Percentiles rank a stretch among this genome's conserved stretches.
Conservation (phyloP, 2,329 filamentous ascomycete species). For the Botrytis hyacinthi region DNA sequence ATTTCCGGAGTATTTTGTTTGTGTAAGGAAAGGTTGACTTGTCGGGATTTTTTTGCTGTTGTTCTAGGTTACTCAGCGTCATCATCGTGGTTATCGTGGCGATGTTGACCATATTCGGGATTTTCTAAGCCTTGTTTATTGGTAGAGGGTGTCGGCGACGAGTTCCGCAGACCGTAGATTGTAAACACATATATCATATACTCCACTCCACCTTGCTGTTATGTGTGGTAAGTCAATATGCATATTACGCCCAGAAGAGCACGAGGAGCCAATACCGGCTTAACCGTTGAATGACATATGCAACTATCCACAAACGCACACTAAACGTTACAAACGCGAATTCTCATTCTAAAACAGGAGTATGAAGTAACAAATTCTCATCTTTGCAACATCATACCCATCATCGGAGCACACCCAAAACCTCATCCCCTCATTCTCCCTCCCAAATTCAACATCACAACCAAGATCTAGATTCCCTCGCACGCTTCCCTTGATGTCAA, state of each 20-base stretch:
- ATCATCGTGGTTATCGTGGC: not conserved
- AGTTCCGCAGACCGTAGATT: not conserved
- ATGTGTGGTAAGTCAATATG: not conserved
- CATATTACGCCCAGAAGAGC: not conserved
- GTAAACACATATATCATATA: not conserved
- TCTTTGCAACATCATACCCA: not conserved
- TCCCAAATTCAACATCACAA: not conserved
- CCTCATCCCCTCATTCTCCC: not conserved
- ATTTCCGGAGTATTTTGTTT: not conserved
- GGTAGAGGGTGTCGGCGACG: not conserved
- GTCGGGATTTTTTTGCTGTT: not conserved
- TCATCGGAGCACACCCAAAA: not conserved
- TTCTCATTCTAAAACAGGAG: not conserved
- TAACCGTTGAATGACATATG: not conserved
- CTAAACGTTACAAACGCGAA: not conserved
- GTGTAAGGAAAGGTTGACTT: not conserved
- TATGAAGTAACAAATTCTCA: not conserved
- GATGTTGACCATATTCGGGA: not conserved
- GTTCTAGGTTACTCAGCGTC: constrained; percentile 16
- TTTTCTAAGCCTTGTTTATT: not conserved
- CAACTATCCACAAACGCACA: not conserved
- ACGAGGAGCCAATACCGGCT: not conserved
- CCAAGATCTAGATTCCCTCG: not conserved
- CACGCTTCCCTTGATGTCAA: not conserved
- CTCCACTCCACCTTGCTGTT: not conserved